Base-by-base conservation (phyloP, 306 rosid genomes). In the Prunus kanzakura region DNA sequence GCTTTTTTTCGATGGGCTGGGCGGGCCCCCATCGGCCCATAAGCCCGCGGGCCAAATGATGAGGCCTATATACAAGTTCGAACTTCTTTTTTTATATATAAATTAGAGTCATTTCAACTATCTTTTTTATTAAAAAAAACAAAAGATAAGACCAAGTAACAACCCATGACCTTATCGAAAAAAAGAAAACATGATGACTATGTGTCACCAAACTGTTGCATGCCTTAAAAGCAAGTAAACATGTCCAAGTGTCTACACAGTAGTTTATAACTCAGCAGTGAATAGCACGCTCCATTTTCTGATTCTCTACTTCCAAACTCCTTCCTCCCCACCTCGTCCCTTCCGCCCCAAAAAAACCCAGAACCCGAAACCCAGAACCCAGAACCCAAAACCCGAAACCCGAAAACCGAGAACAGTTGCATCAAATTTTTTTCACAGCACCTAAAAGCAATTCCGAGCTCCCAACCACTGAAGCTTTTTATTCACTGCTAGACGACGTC, bases 281-380 rank as follows among this genome's bases (percentile, higher is more conserved):
- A 52, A 41, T 20, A 41, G 30, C 50, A 11, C 63, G 9, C 14
- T 11, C 65, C 1, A 23, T 0, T 27, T 27, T 61, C 41, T 61
- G 19, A 23, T 61, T 22, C 15, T 20, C 1, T 22, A 57, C 9
- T 38, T 35, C 43, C 43, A 7, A 27, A 11, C 22, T 71, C 19
- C 25, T 12, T 15, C 10, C 45, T 12, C 9, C 76, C 80, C 77
- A 41, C 76, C 77, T 73, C 74, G 49, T 57, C 29, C 60, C 41
- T 74, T 69, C 76, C 82, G 79, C 65, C 86, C 66, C 62, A 73
- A 27, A 45, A 45, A 29, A 32, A 71, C 45, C 19, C 13, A n/a
- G 38, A 11, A 12, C 38, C 46, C n/a, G 12, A 8, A 55, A 23
- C 29, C 67, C 60, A 56, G 18, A 55, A 23, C 29, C 67, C 60